A percentile compares a stretch with the other conserved stretches of the same genome.
Evolutionary conservation across 2,329 filamentous ascomycete species (phyloP).

Genomic region (Cordyceps militaris): DNA sequence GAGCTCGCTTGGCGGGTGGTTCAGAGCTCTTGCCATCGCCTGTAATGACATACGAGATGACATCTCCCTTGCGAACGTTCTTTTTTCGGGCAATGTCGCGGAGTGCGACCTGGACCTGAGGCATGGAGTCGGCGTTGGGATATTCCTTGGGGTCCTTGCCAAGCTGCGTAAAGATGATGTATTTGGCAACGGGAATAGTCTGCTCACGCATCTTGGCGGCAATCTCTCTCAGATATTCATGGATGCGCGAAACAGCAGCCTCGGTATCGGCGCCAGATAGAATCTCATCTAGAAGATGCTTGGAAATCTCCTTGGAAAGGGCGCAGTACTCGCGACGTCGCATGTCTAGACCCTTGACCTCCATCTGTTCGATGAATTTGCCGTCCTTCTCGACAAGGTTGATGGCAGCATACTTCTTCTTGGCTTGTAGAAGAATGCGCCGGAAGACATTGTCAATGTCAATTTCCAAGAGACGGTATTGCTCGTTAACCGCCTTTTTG

Average conservation of each 20-base stretch:
- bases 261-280: slow-evolving; percentile 91
- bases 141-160: slow-evolving; percentile 92
- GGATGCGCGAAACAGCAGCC: slow-evolving; percentile 77
- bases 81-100: slow-evolving; percentile 83
- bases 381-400: slow-evolving; percentile 86
- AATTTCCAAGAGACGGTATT: slow-evolving; percentile 88
- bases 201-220: slow-evolving; percentile 78
- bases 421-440: slow-evolving; percentile 85
- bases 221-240: slow-evolving; percentile 87
- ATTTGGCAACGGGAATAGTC: slow-evolving; percentile 70
- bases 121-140: slow-evolving; percentile 90
- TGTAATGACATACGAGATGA: slow-evolving; percentile 93
- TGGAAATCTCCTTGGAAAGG: slow-evolving; percentile 90
- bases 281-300: slow-evolving; percentile 84
- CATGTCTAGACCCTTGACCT: slow-evolving; percentile 98
- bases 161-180: slow-evolving; percentile 96
- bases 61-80: slow-evolving; percentile 83
- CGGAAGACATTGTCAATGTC: slow-evolving; percentile 98
- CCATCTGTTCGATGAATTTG: slow-evolving; percentile 88
- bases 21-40: slow-evolving; percentile 60
- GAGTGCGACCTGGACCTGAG: slow-evolving; percentile 90
- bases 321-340: slow-evolving; percentile 93
- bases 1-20: slow-evolving; percentile 78
- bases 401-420: slow-evolving; percentile 98
- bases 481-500: slow-evolving; percentile 89